Percentiles rank a stretch among this genome's conserved stretches.
phyloP scores from a whole-genome alignment of 2,329 filamentous ascomycete genomes.

The Coniochaeta sp. region DNA sequence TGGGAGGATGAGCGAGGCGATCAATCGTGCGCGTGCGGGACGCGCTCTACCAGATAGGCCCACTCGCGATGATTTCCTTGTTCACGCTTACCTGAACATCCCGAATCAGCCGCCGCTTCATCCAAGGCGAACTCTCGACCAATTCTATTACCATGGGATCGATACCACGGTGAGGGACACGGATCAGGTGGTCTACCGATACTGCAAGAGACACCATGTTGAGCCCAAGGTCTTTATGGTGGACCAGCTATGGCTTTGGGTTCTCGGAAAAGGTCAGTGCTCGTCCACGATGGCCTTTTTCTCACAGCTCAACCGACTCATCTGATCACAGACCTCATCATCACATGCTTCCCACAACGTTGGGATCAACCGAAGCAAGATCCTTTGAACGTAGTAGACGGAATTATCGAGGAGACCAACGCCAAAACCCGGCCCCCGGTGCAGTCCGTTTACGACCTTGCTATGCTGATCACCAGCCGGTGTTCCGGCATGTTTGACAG shows the following conservation, averaged over 20 bases:
- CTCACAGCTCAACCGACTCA: neutral
- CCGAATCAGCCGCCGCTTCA: conserved; percentile 40
- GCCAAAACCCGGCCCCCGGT: conserved; percentile 54
- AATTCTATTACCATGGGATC: conserved; percentile 59
- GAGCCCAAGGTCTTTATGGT: conserved; percentile 61
- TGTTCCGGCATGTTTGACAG: conserved; percentile 55
- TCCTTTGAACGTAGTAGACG: conserved; percentile 54
- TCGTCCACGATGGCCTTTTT: neutral
- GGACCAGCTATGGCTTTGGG: conserved; percentile 62
- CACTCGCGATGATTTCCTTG: conserved; percentile 34
- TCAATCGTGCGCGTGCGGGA: conserved; percentile 22
- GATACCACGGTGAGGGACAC: conserved; percentile 51
- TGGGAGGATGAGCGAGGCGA: conserved; percentile 48
- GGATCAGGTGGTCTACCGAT: conserved; percentile 59
- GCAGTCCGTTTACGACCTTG: conserved; percentile 53
- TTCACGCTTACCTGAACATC: conserved; percentile 36
- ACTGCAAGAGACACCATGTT: conserved; percentile 27
- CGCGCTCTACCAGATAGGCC: conserved; percentile 17
- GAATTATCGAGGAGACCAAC: conserved; percentile 57
- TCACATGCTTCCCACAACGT: conserved; percentile 50
- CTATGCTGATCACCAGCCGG: conserved; percentile 51
- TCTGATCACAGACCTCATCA: conserved; percentile 39
- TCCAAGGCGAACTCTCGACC: conserved; percentile 54
- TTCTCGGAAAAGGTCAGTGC: conserved; percentile 34
- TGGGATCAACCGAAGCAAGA: conserved; percentile 56